A percentile compares a stretch with the other conserved stretches of the same genome.
Conservation (phyloP, 257 asterid species). For the Plantago elongata region DNA sequence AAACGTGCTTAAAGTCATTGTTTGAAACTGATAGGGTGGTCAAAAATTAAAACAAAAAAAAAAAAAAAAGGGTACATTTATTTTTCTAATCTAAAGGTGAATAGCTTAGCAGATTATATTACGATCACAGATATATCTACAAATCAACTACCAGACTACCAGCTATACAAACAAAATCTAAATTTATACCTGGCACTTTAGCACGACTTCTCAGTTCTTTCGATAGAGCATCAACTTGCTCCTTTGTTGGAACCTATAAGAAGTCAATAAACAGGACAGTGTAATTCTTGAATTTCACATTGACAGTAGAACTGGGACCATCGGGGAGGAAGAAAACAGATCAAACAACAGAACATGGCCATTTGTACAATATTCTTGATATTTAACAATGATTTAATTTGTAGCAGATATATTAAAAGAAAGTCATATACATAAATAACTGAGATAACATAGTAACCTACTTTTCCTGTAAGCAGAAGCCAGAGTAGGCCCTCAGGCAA, state of each 20-base stretch:
- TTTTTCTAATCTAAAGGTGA: conserved; percentile 1
- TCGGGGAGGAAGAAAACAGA: background rate
- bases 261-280: conserved; percentile 17
- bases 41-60: background rate
- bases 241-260: conserved; percentile 81
- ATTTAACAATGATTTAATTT: background rate
- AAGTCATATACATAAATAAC: background rate
- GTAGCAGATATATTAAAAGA: conserved; percentile 5
- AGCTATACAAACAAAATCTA: conserved; percentile 5
- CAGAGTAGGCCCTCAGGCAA: conserved; percentile 98
- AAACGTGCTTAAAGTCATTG: too few relatives aligned
- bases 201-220: conserved; percentile 90
- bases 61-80: background rate
- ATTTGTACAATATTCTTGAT: background rate
- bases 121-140: conserved; percentile 4
- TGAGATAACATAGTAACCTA: conserved; percentile 24
- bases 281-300: conserved; percentile 5
- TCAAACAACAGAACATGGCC: conserved; percentile 1
- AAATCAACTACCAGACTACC: background rate
- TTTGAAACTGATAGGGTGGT: too few relatives aligned
- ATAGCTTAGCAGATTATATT: background rate
- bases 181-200: conserved; percentile 64
- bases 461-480: conserved; percentile 98
- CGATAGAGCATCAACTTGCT: conserved; percentile 84
- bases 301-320: background rate